These are phyloP conservation scores for Leishmania major DNA, from an alignment of 208 protist genomes.

Conservation along the genomic window DNA sequence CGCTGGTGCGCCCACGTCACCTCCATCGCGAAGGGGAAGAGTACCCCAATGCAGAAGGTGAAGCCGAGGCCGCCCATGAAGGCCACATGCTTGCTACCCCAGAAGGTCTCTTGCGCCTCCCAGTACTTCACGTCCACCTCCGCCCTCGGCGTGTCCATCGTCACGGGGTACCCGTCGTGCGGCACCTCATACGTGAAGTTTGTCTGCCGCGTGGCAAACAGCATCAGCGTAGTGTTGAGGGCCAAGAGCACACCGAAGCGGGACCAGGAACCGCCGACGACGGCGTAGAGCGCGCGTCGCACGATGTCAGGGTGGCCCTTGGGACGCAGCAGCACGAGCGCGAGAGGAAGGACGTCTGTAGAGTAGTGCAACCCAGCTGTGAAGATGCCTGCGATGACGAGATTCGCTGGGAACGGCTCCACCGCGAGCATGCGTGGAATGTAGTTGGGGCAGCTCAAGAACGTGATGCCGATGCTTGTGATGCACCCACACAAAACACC, in stretches of 20 bases:
- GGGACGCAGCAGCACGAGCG: slow-evolving; percentile 26
- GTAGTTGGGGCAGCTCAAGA: slow-evolving; percentile 68
- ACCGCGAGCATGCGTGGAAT: slow-evolving; percentile 77
- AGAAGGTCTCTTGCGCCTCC: slow-evolving; percentile 55
- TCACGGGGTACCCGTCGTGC: slow-evolving; percentile 55
- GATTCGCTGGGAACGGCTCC: slow-evolving; percentile 62
- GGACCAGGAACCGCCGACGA: slow-evolving; percentile 35
- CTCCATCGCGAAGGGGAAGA: slow-evolving; percentile 73
- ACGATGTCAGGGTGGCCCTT: slow-evolving; percentile 19
- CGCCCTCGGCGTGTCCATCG: slow-evolving; percentile 31
- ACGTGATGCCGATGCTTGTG: slow-evolving; percentile 43
- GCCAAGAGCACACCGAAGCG: slow-evolving; percentile 43
- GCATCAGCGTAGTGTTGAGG: slow-evolving; percentile 47
- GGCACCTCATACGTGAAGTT: slow-evolving; percentile 65
- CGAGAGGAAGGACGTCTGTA: slow-evolving; percentile 49
- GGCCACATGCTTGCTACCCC: slow-evolving; percentile 59
- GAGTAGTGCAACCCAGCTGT: slow-evolving; percentile 58
- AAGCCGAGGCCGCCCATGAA: slow-evolving; percentile 62
- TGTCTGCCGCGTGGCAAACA: slow-evolving; percentile 71
- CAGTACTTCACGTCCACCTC: slow-evolving; percentile 55
- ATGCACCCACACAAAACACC: slow-evolving; percentile 55
- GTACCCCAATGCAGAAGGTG: slow-evolving; percentile 60
- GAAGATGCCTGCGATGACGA: slow-evolving; percentile 53
- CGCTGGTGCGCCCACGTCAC: slow-evolving; percentile 51
- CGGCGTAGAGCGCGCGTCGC: slow-evolving; percentile 8